A percentile compares a stretch with the other conserved stretches of the same genome.
phyloP scores from a whole-genome alignment of 768 basidiomycete genomes.

The Leucosporidium yakuticum region DNA sequence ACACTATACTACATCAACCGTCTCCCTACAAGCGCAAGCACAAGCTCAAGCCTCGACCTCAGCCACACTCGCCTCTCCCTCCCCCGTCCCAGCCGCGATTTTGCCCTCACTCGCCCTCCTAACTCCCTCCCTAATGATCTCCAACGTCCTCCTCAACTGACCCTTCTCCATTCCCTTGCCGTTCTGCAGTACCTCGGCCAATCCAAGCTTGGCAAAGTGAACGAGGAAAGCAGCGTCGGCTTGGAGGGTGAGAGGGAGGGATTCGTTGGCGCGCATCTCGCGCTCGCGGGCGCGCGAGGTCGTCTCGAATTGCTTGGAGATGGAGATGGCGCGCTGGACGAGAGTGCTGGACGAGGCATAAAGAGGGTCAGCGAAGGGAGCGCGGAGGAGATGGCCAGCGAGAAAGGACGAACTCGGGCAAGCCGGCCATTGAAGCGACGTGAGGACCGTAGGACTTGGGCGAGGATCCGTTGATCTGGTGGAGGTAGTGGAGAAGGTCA shows the following conservation, averaged over 20 bases:
- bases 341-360: conserved; percentile 49
- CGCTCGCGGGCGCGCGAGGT: conserved; percentile 58
- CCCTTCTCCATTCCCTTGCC: background rate
- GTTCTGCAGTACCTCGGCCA: background rate
- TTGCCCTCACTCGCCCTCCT: conserved; percentile 3
- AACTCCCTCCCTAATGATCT: conserved; percentile 10
- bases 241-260: conserved; percentile 71
- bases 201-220: conserved; percentile 50
- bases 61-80: background rate
- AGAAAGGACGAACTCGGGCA: conserved; percentile 46
- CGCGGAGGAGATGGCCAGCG: no score
- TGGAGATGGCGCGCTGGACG: conserved; percentile 76
- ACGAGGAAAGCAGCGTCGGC: conserved; percentile 70
- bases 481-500: conserved; percentile 34
- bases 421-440: conserved; percentile 90
- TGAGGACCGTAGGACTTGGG: conserved; percentile 87
- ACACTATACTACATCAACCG: no score
- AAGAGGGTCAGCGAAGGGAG: background rate
- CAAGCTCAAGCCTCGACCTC: background rate
- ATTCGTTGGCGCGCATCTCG: conserved; percentile 51
- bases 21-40: no score
- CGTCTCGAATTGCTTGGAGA: conserved; percentile 83
- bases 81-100: background rate
- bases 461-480: conserved; percentile 59
- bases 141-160: conserved; percentile 24